Evolutionary conservation across 2,329 filamentous ascomycete species (phyloP).

Genomic region (Sporothrix luriei): DNA sequence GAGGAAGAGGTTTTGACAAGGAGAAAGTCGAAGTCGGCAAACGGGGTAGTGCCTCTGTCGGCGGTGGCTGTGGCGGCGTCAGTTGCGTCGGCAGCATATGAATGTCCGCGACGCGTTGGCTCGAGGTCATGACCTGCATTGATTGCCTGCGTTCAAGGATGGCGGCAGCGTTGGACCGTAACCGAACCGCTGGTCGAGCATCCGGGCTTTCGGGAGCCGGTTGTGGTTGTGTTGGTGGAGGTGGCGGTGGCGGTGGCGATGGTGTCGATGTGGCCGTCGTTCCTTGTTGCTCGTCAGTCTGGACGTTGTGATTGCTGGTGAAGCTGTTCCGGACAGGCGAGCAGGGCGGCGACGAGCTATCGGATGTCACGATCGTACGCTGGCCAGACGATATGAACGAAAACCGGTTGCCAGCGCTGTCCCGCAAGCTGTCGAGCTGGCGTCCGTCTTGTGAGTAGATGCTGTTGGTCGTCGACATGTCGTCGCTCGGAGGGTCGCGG

Average conservation of each 20-base stretch:
- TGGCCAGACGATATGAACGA: constrained; percentile 65
- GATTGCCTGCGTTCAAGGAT: constrained; percentile 57
- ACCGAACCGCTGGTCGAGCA: constrained; percentile 43
- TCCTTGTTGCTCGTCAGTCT: constrained; percentile 40
- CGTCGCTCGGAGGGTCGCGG: constrained; percentile 53
- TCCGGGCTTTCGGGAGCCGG: background rate
- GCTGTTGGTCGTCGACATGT: constrained; percentile 61
- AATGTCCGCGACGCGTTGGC: constrained; percentile 49
- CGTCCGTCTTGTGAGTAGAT: constrained; percentile 61
- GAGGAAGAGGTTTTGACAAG: constrained; percentile 12
- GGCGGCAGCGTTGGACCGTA: constrained; percentile 56
- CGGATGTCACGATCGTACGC: constrained; percentile 61
- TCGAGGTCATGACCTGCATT: constrained; percentile 47
- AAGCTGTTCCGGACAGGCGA: constrained; percentile 61
- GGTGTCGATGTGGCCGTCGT: constrained; percentile 32
- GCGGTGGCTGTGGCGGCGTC: constrained; percentile 31
- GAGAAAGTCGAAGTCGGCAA: constrained; percentile 8
- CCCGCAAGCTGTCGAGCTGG: constrained; percentile 60
- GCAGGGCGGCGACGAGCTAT: constrained; percentile 59
- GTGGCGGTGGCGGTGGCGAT: background rate
- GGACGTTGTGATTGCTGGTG: constrained; percentile 40
- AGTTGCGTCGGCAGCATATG: constrained; percentile 39
- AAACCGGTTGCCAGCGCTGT: constrained; percentile 56
- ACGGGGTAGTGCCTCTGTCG: constrained; percentile 8
- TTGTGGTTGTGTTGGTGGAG: background rate